Evolutionary conservation across 768 basidiomycete species (phyloP).

Genomic region (Termitomyces sp.): DNA sequence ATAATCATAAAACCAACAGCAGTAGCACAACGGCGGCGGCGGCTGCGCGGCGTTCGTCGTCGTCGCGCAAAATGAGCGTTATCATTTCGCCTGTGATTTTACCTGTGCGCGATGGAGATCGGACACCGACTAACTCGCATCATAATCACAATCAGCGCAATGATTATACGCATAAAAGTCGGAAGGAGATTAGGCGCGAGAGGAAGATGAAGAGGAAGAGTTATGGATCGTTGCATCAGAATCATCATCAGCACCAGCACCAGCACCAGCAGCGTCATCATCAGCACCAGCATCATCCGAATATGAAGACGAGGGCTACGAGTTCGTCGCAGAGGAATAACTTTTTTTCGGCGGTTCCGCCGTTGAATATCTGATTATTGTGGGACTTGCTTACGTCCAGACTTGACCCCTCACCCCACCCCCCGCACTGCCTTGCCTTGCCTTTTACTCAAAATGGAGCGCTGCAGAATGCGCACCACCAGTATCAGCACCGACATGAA

Average conservation of each 20-base stretch:
- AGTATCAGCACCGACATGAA: no score
- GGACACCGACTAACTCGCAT: conserved; percentile 41
- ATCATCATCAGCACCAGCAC: conserved; percentile 38
- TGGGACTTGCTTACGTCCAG: no score
- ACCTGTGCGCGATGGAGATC: conserved; percentile 45
- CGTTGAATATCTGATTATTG: conserved; percentile 13
- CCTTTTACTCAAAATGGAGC: no score
- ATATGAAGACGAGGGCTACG: conserved; percentile 16
- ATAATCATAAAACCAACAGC: no score
- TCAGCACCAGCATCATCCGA: conserved; percentile 27
- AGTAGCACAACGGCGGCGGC: no score
- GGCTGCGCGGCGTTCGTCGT: conserved; percentile 22
- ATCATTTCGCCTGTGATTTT: conserved; percentile 47
- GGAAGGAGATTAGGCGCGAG: conserved; percentile 63
- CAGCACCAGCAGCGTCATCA: conserved; percentile 39
- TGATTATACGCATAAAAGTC: conserved; percentile 41
- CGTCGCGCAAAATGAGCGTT: conserved; percentile 26
- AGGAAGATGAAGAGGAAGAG: conserved; percentile 63
- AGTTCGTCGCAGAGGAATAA: conserved; percentile 15
- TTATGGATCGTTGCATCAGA: conserved; percentile 35
- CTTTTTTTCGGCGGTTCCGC: conserved; percentile 17
- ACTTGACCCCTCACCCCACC: no score
- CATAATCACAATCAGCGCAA: conserved; percentile 29
- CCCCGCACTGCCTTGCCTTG: no score
- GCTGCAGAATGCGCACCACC: no score